Percentiles rank a stretch among this genome's conserved stretches.
These are phyloP conservation scores for Chaetomidium leptoderma DNA, from an alignment of 495 filamentous ascomycete genomes.

Conservation along the genomic window DNA sequence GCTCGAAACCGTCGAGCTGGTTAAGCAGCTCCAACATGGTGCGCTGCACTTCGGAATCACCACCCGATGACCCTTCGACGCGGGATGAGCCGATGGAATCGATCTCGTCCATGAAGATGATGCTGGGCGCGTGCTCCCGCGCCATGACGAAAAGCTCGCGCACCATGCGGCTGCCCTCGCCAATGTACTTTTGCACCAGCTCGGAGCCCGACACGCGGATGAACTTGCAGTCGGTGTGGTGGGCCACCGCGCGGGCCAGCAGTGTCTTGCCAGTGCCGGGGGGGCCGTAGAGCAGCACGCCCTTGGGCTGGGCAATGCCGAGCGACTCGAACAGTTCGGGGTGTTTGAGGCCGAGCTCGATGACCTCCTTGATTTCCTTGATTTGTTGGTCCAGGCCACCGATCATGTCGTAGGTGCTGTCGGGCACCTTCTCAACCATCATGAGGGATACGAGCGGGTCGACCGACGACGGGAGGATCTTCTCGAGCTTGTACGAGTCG, in stretches of 20 bases:
- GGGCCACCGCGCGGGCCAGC: conserved; percentile 89
- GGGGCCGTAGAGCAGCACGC: conserved; percentile 93
- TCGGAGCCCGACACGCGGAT: conserved; percentile 96
- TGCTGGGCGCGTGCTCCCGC: conserved; percentile 95
- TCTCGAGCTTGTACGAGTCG: conserved; percentile 96
- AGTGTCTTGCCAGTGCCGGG: conserved; percentile 97
- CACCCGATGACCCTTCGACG: conserved; percentile 89
- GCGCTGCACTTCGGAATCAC: conserved; percentile 97
- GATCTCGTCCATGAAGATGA: conserved; percentile 99
- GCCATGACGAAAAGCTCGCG: conserved; percentile 99
- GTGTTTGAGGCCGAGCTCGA: conserved; percentile 97
- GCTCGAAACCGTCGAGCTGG: conserved; percentile 97
- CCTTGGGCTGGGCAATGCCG: conserved; percentile 96
- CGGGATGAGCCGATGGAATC: conserved; percentile 97
- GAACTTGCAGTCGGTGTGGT: conserved; percentile 98
- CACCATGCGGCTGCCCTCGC: conserved; percentile 97
- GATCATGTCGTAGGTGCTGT: conserved; percentile 99
- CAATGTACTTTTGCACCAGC: conserved; percentile 98
- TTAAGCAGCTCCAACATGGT: conserved; percentile 99
- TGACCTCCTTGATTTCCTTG: conserved; percentile 99
- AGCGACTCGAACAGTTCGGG: conserved; percentile 98
- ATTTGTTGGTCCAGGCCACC: conserved; percentile 98
- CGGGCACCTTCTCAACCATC: conserved; percentile 99
- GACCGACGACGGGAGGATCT: conserved; percentile 94
- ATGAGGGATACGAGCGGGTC: conserved; percentile 99